These are phyloP conservation scores for Davidsoniella neocaledoniae DNA, from an alignment of 2,329 filamentous ascomycete species.

Conservation along the genomic window DNA sequence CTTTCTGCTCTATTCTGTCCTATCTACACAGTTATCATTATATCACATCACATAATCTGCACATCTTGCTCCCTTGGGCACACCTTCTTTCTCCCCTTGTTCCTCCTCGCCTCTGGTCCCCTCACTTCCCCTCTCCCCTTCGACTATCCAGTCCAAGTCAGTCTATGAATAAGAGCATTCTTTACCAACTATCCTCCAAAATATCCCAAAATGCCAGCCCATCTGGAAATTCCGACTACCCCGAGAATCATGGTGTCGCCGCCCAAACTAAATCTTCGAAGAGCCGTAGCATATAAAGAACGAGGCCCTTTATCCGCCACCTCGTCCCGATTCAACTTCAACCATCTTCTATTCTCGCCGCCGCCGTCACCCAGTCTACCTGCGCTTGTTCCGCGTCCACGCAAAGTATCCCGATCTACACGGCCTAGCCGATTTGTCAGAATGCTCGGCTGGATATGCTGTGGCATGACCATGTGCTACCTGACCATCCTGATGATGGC, in stretches of 20 bases:
- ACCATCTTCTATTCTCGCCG: slow-evolving; percentile 47
- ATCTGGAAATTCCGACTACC: slow-evolving; percentile 28
- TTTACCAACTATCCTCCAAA: slow-evolving; percentile 7
- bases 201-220: slow-evolving; percentile 25
- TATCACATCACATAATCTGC: background rate
- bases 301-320: slow-evolving; percentile 39
- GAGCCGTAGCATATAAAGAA: slow-evolving; percentile 42
- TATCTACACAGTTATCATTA: background rate
- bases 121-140: background rate
- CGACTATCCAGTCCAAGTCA: background rate
- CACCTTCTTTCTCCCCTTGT: background rate
- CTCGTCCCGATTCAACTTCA: slow-evolving; percentile 47
- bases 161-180: background rate
- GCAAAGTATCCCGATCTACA: slow-evolving; percentile 40
- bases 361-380: slow-evolving; percentile 59
- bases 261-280: slow-evolving; percentile 41
- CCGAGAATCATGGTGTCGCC: slow-evolving; percentile 36
- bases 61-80: background rate
- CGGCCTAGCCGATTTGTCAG: slow-evolving; percentile 42
- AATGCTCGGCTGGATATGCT: slow-evolving; percentile 34
- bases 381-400: slow-evolving; percentile 46
- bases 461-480: slow-evolving; percentile 35
- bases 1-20: background rate
- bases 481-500: slow-evolving; percentile 20
- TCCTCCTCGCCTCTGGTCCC: background rate